Base-by-base conservation (phyloP, 495 filamentous ascomycete species). In the Daldinia caldariorum region DNA sequence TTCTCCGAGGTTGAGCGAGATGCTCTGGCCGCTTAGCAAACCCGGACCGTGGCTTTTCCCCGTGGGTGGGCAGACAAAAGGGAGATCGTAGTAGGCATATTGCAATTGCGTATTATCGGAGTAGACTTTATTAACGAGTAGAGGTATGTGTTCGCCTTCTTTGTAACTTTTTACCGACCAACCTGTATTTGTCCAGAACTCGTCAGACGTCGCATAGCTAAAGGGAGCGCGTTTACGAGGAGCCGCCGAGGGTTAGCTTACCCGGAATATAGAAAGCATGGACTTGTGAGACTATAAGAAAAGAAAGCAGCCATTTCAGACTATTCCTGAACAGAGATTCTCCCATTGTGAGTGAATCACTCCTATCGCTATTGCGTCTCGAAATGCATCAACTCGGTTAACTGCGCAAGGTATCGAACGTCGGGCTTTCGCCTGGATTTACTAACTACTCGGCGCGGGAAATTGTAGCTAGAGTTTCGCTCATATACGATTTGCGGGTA, bases 81-180 rank as follows among this genome's bases (percentile, higher is more conserved):
- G 93, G 10, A 97, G 89, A 72, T 97, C 92, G 74, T 90, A 94
- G 82, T 94, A 97, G 69, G 94, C 94, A 87, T 93, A 97, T 79
- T 97, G 93, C 8, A 97, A 82, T 77, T 97, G 91, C 0, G 93
- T 94, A 69, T 92, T 89, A 80, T 97, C 94, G 67, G 93, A 97
- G 81, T 94, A 96, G 73, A 96, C 90, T 79, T 97, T 97, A 81
- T 97, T 97, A 60, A 95, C 92, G n/a, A 94, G 87, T 6, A 97
- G 85, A 0, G 93, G 93, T 31, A 97, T 93, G 4, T 89, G 82
- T 71, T 97, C 91, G 76, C 87, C 85, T 63, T 94, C 89, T 57
- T 85, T 84, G 77, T 97, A 97, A 74, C 88, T 92, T 69, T 90
- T 92, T 72, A 95, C 88, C 7, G 89, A 91, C 81, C 88, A 91